Evolutionary conservation across 192 early-diverging fungal species (phyloP).

Genomic region (Coemansia furcata): DNA sequence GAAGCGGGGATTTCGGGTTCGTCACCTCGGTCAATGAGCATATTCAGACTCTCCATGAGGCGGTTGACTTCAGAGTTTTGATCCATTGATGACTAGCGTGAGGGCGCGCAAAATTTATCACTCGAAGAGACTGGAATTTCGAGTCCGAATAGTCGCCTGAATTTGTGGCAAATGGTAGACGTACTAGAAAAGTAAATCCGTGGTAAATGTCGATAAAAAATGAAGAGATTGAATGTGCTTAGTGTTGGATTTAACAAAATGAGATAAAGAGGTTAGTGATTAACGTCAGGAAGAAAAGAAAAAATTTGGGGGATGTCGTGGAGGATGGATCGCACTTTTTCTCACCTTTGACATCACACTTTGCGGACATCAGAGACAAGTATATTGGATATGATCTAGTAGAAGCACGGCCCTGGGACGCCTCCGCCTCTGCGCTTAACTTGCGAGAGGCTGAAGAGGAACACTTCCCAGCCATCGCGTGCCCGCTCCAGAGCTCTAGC

Average conservation of each 20-base stretch:
- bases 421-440: neutral
- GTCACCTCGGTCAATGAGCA: conserved; percentile 1
- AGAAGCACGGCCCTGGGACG: neutral
- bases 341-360: no score
- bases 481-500: conserved; percentile 3
- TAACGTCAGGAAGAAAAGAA: neutral
- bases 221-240: neutral
- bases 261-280: neutral
- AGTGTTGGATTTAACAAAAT: neutral
- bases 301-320: neutral
- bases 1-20: neutral
- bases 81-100: conserved; percentile 1
- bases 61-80: neutral
- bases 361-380: no score
- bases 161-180: neutral
- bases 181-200: neutral
- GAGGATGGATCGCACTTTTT: no score
- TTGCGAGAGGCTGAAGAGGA: neutral
- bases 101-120: neutral
- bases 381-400: neutral
- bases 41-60: conserved; percentile 5
- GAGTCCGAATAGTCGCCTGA: neutral
- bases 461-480: conserved; percentile 13
- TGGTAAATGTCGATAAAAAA: neutral
- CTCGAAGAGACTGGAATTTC: neutral